Base-by-base conservation (phyloP, 768 basidiomycete genomes). In the Pholiota conissans region DNA sequence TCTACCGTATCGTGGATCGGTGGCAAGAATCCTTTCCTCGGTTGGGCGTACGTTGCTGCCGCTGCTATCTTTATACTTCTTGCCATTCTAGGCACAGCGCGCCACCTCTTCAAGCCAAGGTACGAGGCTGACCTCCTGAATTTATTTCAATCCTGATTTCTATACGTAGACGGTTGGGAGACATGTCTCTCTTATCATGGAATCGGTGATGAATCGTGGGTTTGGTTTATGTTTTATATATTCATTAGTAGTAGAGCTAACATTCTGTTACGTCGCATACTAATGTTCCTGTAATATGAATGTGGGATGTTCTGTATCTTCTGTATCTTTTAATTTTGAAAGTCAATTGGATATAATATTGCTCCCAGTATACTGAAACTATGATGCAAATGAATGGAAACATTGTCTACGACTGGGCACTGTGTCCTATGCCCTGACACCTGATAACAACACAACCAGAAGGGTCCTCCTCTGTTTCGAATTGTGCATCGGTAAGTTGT, bases 1-100 rank as follows among this genome's bases (percentile, higher is more conserved):
- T 95, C 95, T 42, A 98, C 96, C 3, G 94, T 97, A 13, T 93
- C 95, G 1, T 98, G 96, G 95, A 93, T 97, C 69, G 97, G 97
- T 10, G 97, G 97, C 37, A 95, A 96, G 76, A 98, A 99, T 65
- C 87, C 95, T 1, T 99, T 99, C 86, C 80, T 99, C 18, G 97
- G 97, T 7, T 98, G 95, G 94, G 93, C 95, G 2, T 99, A 99
- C 67, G 89, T 99, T 45, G 95, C 89, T 14, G 85, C 94, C 1
- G 86, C 95, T 1, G 84, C 82, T 16, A 79, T 98, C 14, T 98
- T 97, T 69, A 86, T 98, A 16, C 77, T 92, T 11, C 84, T 99
- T 39, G 95, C 93, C 24, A 71, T 98, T 49, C 80, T 87, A 24
- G 93, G 97, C 24, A 91, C 94, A n/a, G 84, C 91, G 49, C 84